Evolutionary conservation across 78 protist species (phyloP), one percentile per base, ranked within the genome.

Genomic region (Isochrysis galbana): DNA sequence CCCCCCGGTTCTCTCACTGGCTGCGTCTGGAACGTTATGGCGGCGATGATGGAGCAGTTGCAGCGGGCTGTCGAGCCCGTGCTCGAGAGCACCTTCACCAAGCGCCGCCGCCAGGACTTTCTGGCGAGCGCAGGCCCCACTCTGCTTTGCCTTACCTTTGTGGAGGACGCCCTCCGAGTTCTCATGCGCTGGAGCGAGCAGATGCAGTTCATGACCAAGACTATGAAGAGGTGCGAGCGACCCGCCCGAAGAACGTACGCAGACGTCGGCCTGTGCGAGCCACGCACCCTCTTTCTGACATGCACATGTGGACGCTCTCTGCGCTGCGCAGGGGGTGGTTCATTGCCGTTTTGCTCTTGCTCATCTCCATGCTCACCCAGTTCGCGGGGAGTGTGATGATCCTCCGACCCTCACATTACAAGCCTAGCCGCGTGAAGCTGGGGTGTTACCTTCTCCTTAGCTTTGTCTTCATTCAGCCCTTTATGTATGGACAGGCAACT

Each of bases 161-260:
- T 77, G 29, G 84, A 77, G 46, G 84, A 77, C 22, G 84, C 34
- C 19, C 84, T 77, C 14, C 84, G 88, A 46, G 55, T 80, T 23
- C 17, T 44, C 17, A 1, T 44, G 47, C 88, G 88, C 36, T 80
- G 88, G 88, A 26, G 23, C 22, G 88, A 80, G 54, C 88, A 80
- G 54, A 11, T 29, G 55, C 4, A 0, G 36, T 44, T 44, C 88
- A 80, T 80, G 55, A 44, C n/a, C 23, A 0, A 14, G 36, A 7
- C 0, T 34, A 80, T 80, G 84, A 2, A 21, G 32, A 19, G 29
- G 61, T 14, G 61, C 61, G 61, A 7, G 61, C 61, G 29, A 14
- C 61, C 61, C 61, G 29, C 61, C 7, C 61, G 29, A 7, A 51
- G 61, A n/a, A n/a, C n/a, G n/a, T n/a, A n/a, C n/a, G n/a, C n/a